These are phyloP conservation scores for Arthrobotrys megalospora DNA, from an alignment of 2,329 filamentous ascomycete genomes.

Conservation along the genomic window DNA sequence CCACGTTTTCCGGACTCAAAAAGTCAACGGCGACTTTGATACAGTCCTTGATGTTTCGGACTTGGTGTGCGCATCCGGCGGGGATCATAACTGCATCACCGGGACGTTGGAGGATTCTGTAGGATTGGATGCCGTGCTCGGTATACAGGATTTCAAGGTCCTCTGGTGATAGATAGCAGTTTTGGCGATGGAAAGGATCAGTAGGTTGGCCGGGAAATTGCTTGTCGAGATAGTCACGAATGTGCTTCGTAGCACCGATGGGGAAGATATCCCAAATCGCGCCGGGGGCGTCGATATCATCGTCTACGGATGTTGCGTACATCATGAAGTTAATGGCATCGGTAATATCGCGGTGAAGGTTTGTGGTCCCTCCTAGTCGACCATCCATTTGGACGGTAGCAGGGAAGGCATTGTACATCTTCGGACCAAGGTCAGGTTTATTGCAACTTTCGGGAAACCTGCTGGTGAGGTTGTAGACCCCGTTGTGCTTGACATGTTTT, in stretches of 20 bases:
- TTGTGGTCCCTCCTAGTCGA: slow-evolving; percentile 64
- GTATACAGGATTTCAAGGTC: slow-evolving; percentile 61
- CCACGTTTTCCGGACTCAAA: slow-evolving; percentile 63
- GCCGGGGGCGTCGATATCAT: slow-evolving; percentile 48
- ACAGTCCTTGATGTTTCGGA: slow-evolving; percentile 64
- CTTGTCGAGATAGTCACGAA: slow-evolving; percentile 63
- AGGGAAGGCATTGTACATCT: slow-evolving; percentile 65
- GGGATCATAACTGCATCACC: slow-evolving; percentile 65
- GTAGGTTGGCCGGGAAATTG: slow-evolving; percentile 43
- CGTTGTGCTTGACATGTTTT: slow-evolving; percentile 62
- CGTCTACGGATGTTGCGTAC: slow-evolving; percentile 58
- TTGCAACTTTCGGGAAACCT: slow-evolving; percentile 62
- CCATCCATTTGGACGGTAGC: slow-evolving; percentile 52
- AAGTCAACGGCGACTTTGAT: slow-evolving; percentile 66
- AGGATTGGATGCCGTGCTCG: slow-evolving; percentile 59
- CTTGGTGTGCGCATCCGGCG: slow-evolving; percentile 65
- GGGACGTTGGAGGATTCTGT: slow-evolving; percentile 64
- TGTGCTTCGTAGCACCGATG: slow-evolving; percentile 58
- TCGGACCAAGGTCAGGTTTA: slow-evolving; percentile 64
- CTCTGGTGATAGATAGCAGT: slow-evolving; percentile 63
- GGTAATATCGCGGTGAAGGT: slow-evolving; percentile 65
- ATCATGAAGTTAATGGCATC: slow-evolving; percentile 65
- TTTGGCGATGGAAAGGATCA: slow-evolving; percentile 64
- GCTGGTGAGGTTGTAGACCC: slow-evolving; percentile 63
- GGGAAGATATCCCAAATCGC: slow-evolving; percentile 65